A percentile compares a stretch with the other conserved stretches of the same genome.
phyloP scores from a whole-genome alignment of 2,329 filamentous ascomycete genomes.

The Didymella exigua region DNA sequence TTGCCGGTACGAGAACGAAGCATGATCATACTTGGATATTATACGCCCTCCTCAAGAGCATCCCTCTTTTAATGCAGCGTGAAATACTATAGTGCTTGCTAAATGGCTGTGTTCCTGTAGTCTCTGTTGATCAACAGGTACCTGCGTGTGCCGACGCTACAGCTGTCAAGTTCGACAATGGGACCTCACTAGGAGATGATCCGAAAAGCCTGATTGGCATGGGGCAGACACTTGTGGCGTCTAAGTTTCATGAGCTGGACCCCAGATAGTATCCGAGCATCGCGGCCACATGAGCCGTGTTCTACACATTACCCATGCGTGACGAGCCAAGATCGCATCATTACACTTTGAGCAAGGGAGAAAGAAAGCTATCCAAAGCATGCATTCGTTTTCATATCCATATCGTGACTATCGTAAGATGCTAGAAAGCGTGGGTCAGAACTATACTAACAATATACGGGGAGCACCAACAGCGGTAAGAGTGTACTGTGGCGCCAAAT shows the following conservation, averaged over 20 bases:
- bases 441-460: conserved; percentile 17
- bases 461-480: neutral
- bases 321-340: neutral
- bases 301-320: neutral
- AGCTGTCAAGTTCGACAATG: conserved; percentile 1
- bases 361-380: conserved; percentile 9
- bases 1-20: neutral
- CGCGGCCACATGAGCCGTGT: neutral
- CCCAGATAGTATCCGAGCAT: neutral
- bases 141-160: conserved; percentile 8
- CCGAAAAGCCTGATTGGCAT: neutral
- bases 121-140: neutral
- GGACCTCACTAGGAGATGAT: neutral
- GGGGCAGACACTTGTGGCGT: neutral
- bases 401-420: conserved; percentile 18
- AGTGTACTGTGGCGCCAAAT: conserved; percentile 4
- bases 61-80: too few relatives aligned
- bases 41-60: too few relatives aligned
- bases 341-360: neutral
- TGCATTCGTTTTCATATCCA: conserved; percentile 16
- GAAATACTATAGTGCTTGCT: neutral
- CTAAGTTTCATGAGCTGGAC: neutral
- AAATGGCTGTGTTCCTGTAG: neutral
- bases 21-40: neutral
- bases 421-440: conserved; percentile 4